A percentile compares a stretch with the other conserved stretches of the same genome.
Conservation (phyloP, 352 stramenopile genomes). For the Plasmopara muralis region DNA sequence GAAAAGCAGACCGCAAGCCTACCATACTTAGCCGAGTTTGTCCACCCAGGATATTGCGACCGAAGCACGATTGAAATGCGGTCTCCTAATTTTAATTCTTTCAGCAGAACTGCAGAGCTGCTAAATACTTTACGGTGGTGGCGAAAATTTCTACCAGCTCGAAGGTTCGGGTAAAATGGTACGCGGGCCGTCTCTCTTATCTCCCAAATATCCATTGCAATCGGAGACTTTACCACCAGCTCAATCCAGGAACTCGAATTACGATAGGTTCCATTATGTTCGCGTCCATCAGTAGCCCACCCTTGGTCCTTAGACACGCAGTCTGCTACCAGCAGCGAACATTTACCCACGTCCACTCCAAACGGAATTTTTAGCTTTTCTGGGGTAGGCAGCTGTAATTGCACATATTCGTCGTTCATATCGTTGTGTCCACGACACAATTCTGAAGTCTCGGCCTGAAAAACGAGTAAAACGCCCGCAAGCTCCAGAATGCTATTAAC, state of each 20-base stretch:
- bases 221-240: constrained; percentile 34
- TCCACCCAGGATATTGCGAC: constrained; percentile 56
- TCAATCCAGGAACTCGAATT: constrained; percentile 61
- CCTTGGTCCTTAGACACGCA: constrained; percentile 66
- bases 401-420: constrained; percentile 58
- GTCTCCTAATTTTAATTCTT: constrained; percentile 34
- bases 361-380: constrained; percentile 31
- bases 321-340: constrained; percentile 40
- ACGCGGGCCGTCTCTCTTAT: constrained; percentile 21
- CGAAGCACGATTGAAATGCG: constrained; percentile 48
- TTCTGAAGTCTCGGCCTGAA: constrained; percentile 34
- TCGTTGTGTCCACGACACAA: constrained; percentile 21
- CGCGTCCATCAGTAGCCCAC: constrained; percentile 41
- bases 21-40: constrained; percentile 53
- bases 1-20: constrained; percentile 39
- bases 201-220: constrained; percentile 5
- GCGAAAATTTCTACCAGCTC: constrained; percentile 33
- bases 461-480: constrained; percentile 42
- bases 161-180: constrained; percentile 44
- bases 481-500: constrained; percentile 47
- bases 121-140: constrained; percentile 54
- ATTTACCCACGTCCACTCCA: constrained; percentile 36
- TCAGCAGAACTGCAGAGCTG: constrained; percentile 26
- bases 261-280: constrained; percentile 53
- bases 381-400: constrained; percentile 29